Conservation (phyloP, 208 protist genomes). For the Acanthamoeba royreba region DNA sequence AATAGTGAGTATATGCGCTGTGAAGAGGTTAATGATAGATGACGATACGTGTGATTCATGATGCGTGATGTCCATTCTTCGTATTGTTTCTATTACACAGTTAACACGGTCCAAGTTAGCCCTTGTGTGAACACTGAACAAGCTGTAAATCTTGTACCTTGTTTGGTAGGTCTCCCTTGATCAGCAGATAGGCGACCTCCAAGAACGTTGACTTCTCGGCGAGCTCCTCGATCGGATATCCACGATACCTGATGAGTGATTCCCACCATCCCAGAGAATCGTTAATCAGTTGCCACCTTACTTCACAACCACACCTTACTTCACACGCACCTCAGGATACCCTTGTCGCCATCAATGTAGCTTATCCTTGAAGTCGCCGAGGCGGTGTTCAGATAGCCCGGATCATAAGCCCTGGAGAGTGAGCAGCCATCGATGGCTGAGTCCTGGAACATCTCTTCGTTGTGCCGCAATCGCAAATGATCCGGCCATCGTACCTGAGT, state of each 20-base stretch:
- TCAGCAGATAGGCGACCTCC: conserved; percentile 67
- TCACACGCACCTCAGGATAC: conserved; percentile 64
- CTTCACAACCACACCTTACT: too few relatives aligned
- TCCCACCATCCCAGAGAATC: too few relatives aligned
- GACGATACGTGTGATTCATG: conserved; percentile 76
- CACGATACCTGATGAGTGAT: conserved; percentile 67
- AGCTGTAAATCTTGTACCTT: not conserved
- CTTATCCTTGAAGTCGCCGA: conserved; percentile 62
- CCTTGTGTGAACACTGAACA: not conserved
- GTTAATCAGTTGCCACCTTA: too few relatives aligned
- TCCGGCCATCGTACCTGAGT: conserved; percentile 40
- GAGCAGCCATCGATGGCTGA: too few relatives aligned
- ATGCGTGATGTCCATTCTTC: conserved; percentile 60
- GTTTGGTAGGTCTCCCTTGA: conserved; percentile 72
- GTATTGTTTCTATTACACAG: not conserved
- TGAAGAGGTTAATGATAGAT: too few relatives aligned
- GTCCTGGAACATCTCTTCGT: too few relatives aligned
- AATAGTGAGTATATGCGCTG: not conserved
- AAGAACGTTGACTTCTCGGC: conserved; percentile 67
- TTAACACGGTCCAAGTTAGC: too few relatives aligned
- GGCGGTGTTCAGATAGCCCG: conserved; percentile 69
- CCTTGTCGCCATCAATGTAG: conserved; percentile 79
- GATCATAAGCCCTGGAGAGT: conserved; percentile 60
- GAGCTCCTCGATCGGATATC: conserved; percentile 75
- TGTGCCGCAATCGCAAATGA: too few relatives aligned